A percentile compares a stretch with the other conserved stretches of the same genome.
Conservation (phyloP, 2,329 filamentous ascomycete species). For the Epichloe hybrida region DNA sequence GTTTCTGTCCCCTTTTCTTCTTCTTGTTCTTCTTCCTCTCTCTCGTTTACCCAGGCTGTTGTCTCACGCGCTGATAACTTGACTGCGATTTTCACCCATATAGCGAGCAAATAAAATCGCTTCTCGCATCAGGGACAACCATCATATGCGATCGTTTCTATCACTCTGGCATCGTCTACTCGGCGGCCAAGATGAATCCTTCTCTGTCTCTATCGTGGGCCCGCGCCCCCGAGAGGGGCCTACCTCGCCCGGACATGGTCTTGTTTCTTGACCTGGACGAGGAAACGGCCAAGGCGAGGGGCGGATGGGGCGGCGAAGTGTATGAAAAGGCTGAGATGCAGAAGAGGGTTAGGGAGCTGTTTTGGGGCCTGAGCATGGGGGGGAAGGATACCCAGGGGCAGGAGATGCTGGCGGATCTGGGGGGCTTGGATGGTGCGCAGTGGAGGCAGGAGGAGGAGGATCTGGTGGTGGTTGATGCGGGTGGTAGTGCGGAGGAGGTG, state of each 20-base stretch:
- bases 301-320: conserved; percentile 79
- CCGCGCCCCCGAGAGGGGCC: conserved; percentile 66
- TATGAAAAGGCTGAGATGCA: conserved; percentile 85
- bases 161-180: conserved; percentile 88
- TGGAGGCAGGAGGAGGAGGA: conserved; percentile 39
- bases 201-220: conserved; percentile 65
- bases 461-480: conserved; percentile 40
- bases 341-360: conserved; percentile 60
- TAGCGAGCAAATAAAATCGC: conserved; percentile 36
- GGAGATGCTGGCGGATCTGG: conserved; percentile 11
- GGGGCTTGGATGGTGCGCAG: conserved; percentile 11
- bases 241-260: conserved; percentile 77
- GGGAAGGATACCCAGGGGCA: conserved; percentile 19
- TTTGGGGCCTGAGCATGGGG: conserved; percentile 44
- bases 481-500: conserved; percentile 41
- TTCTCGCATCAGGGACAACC: conserved; percentile 53
- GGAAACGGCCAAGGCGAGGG: conserved; percentile 56
- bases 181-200: conserved; percentile 69
- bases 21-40: not conserved
- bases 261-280: conserved; percentile 76
- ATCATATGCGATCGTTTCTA: conserved; percentile 89
- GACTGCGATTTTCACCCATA: not conserved
- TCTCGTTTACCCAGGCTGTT: not conserved
- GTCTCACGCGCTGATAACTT: not conserved
- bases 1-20: not conserved